These are phyloP conservation scores for Lunasporangiospora selenospora DNA, from an alignment of 192 early-diverging fungal genomes.

Conservation along the genomic window DNA sequence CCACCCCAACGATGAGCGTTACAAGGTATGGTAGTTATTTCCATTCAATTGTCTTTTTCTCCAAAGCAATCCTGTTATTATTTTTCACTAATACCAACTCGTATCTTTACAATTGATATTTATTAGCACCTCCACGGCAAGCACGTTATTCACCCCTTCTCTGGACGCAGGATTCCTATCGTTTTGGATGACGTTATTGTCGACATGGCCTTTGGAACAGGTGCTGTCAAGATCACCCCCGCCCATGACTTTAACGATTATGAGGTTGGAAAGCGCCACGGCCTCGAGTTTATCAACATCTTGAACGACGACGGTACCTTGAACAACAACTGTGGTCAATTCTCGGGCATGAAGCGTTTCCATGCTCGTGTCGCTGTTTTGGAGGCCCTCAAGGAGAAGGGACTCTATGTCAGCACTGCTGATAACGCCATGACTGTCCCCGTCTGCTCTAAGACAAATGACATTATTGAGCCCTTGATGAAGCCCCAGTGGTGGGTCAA, in stretches of 20 bases:
- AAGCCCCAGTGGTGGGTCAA: constrained; percentile 99
- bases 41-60: background rate
- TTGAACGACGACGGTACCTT: constrained; percentile 96
- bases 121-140: constrained; percentile 91
- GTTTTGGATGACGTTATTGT: constrained; percentile 85
- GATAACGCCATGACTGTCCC: constrained; percentile 96
- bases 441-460: constrained; percentile 86
- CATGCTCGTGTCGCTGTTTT: constrained; percentile 89
- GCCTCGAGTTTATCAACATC: constrained; percentile 95
- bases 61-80: background rate
- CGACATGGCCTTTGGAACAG: constrained; percentile 95
- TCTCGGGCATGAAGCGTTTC: constrained; percentile 91
- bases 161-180: constrained; percentile 89
- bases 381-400: constrained; percentile 87
- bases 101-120: constrained; percentile 1
- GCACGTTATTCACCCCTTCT: constrained; percentile 93
- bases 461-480: constrained; percentile 97
- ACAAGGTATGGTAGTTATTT: constrained; percentile 60
- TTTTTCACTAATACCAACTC: background rate
- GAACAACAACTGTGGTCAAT: constrained; percentile 91
- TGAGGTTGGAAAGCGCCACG: constrained; percentile 93
- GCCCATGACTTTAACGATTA: constrained; percentile 99
- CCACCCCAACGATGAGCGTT: constrained; percentile 91
- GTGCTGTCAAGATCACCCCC: constrained; percentile 99
- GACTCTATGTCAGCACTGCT: constrained; percentile 83